Percentiles rank a stretch among this genome's conserved stretches.
Evolutionary conservation across 2,329 filamentous ascomycete species (phyloP).

Genomic region (Nemania serpens): DNA sequence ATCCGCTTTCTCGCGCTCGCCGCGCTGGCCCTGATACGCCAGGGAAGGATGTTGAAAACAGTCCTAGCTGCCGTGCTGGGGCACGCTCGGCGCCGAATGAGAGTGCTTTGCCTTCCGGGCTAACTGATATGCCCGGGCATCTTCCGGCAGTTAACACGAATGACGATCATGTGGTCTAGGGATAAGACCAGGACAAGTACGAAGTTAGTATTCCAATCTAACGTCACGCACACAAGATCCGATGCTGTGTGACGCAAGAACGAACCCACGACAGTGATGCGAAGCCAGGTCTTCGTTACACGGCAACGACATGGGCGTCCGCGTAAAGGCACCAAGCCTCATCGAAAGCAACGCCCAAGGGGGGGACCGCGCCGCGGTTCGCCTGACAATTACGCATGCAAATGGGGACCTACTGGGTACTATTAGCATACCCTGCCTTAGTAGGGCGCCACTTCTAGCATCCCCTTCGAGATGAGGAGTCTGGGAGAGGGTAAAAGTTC

Average conservation of each 20-base stretch:
- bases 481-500: background rate
- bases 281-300: slow-evolving; percentile 18
- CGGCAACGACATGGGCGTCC: slow-evolving; percentile 18
- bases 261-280: slow-evolving; percentile 5
- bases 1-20: background rate
- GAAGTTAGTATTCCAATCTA: background rate
- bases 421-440: slow-evolving; percentile 14
- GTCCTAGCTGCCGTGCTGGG: slow-evolving; percentile 1
- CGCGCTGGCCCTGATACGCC: background rate
- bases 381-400: slow-evolving; percentile 18
- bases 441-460: slow-evolving; percentile 17
- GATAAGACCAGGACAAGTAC: background rate
- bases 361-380: slow-evolving; percentile 6
- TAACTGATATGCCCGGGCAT: background rate
- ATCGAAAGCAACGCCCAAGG: slow-evolving; percentile 2
- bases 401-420: background rate
- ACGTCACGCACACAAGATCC: slow-evolving; percentile 3
- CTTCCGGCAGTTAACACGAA: background rate
- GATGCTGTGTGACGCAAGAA: slow-evolving; percentile 6
- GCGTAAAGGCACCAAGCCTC: slow-evolving; percentile 14
- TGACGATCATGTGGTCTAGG: slow-evolving; percentile 1
- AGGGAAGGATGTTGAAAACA: background rate
- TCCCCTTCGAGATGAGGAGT: slow-evolving; percentile 3
- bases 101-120: background rate
- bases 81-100: background rate